phyloP scores from a whole-genome alignment of 306 rosid genomes.

The Lathyrus aphaca region DNA sequence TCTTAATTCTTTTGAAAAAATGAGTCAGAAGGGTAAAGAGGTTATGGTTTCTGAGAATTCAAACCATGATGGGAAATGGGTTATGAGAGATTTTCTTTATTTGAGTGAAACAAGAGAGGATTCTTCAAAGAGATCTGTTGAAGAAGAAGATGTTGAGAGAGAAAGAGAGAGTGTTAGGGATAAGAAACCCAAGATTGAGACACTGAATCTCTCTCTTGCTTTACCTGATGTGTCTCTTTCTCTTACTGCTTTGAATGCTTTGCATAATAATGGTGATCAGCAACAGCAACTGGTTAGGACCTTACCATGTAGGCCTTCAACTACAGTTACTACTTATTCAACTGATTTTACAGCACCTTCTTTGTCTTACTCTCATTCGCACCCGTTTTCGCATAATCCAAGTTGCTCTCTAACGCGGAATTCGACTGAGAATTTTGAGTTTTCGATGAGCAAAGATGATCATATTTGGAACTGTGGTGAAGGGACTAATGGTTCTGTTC shows the following conservation, averaged over 20 bases:
- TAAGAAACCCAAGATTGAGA: slow-evolving; percentile 82
- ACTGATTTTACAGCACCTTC: slow-evolving; percentile 82
- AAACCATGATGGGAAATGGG: slow-evolving; percentile 74
- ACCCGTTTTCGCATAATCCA: slow-evolving; percentile 80
- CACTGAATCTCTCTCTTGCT: slow-evolving; percentile 87
- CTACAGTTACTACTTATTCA: slow-evolving; percentile 60
- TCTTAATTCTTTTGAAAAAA: slow-evolving; percentile 56
- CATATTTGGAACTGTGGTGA: slow-evolving; percentile 97
- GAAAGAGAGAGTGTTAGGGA: slow-evolving; percentile 61
- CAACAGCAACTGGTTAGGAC: slow-evolving; percentile 48
- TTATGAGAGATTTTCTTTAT: slow-evolving; percentile 85
- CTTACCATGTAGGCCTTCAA: slow-evolving; percentile 61
- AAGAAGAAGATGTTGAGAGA: slow-evolving; percentile 54
- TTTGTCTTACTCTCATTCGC: slow-evolving; percentile 82
- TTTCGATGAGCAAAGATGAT: slow-evolving; percentile 76
- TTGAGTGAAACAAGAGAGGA: slow-evolving; percentile 67
- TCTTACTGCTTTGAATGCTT: slow-evolving; percentile 83
- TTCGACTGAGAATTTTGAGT: slow-evolving; percentile 86
- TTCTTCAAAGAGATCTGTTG: slow-evolving; percentile 78
- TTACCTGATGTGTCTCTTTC: slow-evolving; percentile 87
- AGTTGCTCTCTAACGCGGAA: slow-evolving; percentile 91
- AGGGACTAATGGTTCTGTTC: slow-evolving; percentile 98
- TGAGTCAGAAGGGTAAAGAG: slow-evolving; percentile 69
- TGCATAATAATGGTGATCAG: slow-evolving; percentile 64
- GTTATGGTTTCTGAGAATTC: slow-evolving; percentile 56